These are phyloP conservation scores for Euptelea pleiosperma DNA, from an alignment of 164 flowering plant species.

Conservation along the genomic window DNA sequence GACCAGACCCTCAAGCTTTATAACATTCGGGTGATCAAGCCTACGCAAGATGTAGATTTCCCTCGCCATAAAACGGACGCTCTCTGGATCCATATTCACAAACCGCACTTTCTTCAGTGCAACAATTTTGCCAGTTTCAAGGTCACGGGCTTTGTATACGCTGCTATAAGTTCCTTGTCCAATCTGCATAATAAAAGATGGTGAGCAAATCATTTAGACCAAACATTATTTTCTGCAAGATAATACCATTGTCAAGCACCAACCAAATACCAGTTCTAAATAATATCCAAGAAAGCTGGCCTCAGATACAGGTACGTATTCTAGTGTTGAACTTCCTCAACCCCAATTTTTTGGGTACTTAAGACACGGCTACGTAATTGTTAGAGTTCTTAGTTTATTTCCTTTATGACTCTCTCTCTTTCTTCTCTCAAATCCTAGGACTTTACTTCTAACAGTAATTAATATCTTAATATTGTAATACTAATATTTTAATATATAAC, in stretches of 20 bases:
- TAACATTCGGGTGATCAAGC: constrained; percentile 84
- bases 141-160: constrained; percentile 84
- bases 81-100: constrained; percentile 89
- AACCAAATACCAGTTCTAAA: not conserved
- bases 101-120: constrained; percentile 89
- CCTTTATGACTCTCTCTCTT: no score
- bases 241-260: not conserved
- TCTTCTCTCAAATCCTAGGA: no score
- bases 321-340: no score
- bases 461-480: no score
- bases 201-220: not conserved
- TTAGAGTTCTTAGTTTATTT: no score
- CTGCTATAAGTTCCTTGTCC: constrained; percentile 95
- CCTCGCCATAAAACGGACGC: constrained; percentile 92
- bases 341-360: no score
- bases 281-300: not conserved
- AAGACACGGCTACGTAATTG: no score
- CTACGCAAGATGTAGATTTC: constrained; percentile 74
- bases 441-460: no score
- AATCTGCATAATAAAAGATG: constrained; percentile 43
- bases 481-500: no score
- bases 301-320: no score
- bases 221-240: not conserved
- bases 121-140: constrained; percentile 71
- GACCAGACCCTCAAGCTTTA: constrained; percentile 79